Conservation (phyloP, 1,139 yeast genomes). For the Wickerhamiella pararugosa region DNA sequence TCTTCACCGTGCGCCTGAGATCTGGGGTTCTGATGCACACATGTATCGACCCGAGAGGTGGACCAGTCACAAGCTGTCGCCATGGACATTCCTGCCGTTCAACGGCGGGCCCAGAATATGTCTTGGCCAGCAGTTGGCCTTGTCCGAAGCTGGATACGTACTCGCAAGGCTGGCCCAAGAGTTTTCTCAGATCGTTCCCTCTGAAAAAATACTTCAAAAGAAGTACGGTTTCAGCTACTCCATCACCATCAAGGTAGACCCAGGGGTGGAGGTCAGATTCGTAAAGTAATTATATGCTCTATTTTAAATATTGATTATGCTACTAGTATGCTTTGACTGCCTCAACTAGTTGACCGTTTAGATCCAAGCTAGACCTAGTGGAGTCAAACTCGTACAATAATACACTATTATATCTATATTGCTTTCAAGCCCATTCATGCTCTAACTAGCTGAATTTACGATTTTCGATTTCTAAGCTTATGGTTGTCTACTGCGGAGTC, state of each 20-base stretch:
- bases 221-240: conserved; percentile 14
- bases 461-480: too few relatives aligned
- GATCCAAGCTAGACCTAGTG: too few relatives aligned
- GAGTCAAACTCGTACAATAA: too few relatives aligned
- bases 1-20: conserved; percentile 35
- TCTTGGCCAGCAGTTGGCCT: conserved; percentile 36
- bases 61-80: conserved; percentile 19
- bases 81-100: conserved; percentile 25
- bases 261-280: conserved; percentile 3
- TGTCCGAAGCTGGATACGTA: conserved; percentile 36
- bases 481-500: conserved; percentile 45
- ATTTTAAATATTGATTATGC: neutral
- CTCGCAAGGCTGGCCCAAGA: conserved; percentile 27
- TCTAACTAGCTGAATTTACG: too few relatives aligned
- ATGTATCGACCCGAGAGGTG: conserved; percentile 41
- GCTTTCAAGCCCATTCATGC: too few relatives aligned
- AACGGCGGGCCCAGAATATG: conserved; percentile 39
- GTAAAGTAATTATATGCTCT: neutral
- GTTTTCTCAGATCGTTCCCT: conserved; percentile 1
- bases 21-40: conserved; percentile 40
- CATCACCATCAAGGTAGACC: conserved; percentile 2
- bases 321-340: neutral
- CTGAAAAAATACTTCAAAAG: conserved; percentile 1
- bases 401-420: too few relatives aligned
- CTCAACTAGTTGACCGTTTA: neutral